Evolutionary conservation across 257 asterid genomes (phyloP).

Genomic region (Plantago elongata): DNA sequence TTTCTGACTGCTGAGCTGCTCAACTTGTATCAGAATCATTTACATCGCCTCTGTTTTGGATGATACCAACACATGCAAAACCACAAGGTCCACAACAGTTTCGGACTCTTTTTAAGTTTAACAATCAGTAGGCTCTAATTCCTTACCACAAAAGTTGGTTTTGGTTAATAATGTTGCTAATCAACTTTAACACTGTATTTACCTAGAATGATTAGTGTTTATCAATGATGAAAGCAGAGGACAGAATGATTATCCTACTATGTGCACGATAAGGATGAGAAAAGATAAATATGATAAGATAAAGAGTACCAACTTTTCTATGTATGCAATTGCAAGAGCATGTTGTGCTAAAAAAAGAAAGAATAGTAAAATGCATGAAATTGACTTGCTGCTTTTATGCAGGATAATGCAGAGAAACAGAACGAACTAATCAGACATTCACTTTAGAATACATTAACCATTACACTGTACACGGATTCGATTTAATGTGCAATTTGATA

Average conservation of each 20-base stretch:
- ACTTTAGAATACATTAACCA: conserved; percentile 2
- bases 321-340: background rate
- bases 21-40: no score
- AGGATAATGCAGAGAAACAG: no score
- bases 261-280: background rate
- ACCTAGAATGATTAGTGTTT: conserved; percentile 9
- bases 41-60: no score
- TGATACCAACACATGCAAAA: no score
- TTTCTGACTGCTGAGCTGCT: no score
- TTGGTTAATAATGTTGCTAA: background rate
- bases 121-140: no score
- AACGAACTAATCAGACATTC: background rate
- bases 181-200: background rate
- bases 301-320: no score
- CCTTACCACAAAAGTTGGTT: no score
- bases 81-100: no score
- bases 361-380: no score
- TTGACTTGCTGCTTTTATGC: no score
- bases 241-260: conserved; percentile 13
- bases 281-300: background rate
- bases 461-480: conserved; percentile 15
- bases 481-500: conserved; percentile 1
- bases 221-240: conserved; percentile 15
- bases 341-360: background rate
- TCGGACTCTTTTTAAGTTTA: no score